Conservation (phyloP, 257 asterid species). For the Jasminum sambac region DNA sequence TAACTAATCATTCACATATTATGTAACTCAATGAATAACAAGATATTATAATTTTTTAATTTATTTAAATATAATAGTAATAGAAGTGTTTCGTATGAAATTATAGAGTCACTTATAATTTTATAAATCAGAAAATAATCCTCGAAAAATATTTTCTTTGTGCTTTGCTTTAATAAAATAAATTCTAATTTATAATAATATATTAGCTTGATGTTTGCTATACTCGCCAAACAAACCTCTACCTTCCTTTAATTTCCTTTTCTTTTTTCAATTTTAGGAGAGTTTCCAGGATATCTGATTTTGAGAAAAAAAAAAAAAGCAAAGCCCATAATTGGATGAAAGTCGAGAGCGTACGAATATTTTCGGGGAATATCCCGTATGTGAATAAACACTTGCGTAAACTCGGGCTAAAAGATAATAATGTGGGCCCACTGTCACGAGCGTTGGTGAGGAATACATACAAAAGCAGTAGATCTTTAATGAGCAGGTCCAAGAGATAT, state of each 20-base stretch:
- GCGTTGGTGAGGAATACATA: not conserved
- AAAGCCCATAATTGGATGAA: not conserved
- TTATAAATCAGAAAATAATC: not conserved
- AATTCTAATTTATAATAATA: too few relatives aligned
- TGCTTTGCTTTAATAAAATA: not conserved
- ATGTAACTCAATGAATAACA: too few relatives aligned
- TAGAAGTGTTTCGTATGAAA: too few relatives aligned
- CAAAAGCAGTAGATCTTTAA: not conserved
- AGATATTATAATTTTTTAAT: too few relatives aligned
- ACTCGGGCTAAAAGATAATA: conserved; percentile 20
- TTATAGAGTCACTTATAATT: too few relatives aligned
- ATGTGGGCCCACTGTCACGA: conserved; percentile 20
- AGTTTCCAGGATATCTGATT: not conserved
- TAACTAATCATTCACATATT: too few relatives aligned
- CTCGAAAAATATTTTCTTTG: not conserved
- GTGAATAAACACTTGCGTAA: not conserved
- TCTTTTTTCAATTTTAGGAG: not conserved
- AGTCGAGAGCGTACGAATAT: not conserved
- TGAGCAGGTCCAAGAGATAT: not conserved
- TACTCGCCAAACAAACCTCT: not conserved
- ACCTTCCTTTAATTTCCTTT: not conserved
- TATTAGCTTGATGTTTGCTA: not conserved
- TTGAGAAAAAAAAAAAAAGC: not conserved
- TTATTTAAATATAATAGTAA: too few relatives aligned
- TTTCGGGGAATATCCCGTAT: not conserved